Conservation (phyloP, 345 rosid genomes). For the Streptanthus diversifolius region DNA sequence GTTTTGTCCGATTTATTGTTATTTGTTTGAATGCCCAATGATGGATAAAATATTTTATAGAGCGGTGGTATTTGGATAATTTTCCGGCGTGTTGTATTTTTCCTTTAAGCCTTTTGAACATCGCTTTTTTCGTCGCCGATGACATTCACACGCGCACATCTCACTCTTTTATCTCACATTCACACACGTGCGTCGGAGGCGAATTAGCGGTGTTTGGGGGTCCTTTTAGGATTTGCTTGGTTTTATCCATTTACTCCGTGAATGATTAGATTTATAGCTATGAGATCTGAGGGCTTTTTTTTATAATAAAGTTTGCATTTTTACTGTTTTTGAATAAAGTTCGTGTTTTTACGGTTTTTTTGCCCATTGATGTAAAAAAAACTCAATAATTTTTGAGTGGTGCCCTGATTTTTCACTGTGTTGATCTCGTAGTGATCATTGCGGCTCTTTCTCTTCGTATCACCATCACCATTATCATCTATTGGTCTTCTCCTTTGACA, state of each 20-base stretch:
- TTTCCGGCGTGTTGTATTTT: conserved; percentile 20
- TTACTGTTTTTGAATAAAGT: not conserved
- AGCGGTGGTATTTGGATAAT: conserved; percentile 33
- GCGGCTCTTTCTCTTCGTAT: conserved; percentile 6
- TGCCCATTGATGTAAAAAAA: conserved; percentile 11
- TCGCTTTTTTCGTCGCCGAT: not conserved
- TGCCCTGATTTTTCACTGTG: conserved; percentile 21
- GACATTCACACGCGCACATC: conserved; percentile 18
- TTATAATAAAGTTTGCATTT: not conserved
- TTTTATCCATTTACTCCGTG: conserved; percentile 33
- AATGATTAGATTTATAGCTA: conserved; percentile 46
- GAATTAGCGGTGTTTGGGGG: conserved; percentile 4
- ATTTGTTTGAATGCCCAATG: conserved; percentile 19
- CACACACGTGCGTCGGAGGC: not conserved
- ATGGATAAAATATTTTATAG: conserved; percentile 23
- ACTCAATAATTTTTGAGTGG: not conserved
- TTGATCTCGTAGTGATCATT: not conserved
- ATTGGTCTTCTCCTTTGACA: not conserved
- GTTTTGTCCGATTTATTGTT: not conserved
- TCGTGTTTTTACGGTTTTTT: not conserved
- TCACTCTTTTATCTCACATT: not conserved
- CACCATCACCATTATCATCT: not conserved
- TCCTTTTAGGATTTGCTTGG: conserved; percentile 29
- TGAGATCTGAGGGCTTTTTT: conserved; percentile 53
- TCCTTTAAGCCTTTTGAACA: not conserved